These are phyloP conservation scores for Mortierella sp. DNA, from an alignment of 371 early-diverging fungal genomes.

Conservation along the genomic window DNA sequence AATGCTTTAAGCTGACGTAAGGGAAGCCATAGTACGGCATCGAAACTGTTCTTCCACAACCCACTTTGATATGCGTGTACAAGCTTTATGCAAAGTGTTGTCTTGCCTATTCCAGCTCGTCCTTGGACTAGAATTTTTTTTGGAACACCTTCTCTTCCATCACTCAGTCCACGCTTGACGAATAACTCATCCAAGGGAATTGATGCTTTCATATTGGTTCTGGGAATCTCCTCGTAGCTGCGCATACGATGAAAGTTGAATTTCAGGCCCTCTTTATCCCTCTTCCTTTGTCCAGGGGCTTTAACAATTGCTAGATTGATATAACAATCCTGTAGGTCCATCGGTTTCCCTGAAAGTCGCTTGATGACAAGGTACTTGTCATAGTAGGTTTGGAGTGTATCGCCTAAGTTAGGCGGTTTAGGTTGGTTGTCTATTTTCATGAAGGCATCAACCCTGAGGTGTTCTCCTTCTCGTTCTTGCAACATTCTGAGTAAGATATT, in stretches of 20 bases:
- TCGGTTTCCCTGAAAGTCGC: too few relatives aligned
- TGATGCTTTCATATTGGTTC: too few relatives aligned
- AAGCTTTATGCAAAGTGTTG: slow-evolving; percentile 17
- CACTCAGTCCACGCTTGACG: slow-evolving; percentile 15
- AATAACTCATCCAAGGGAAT: slow-evolving; percentile 15
- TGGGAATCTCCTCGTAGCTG: slow-evolving; percentile 6
- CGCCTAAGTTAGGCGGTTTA: too few relatives aligned
- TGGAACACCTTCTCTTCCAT: slow-evolving; percentile 12
- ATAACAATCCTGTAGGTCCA: slow-evolving; percentile 19
- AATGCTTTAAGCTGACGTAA: slow-evolving; percentile 17
- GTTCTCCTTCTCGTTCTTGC: too few relatives aligned
- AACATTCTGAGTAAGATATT: slow-evolving; percentile 8
- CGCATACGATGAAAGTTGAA: slow-evolving; percentile 24
- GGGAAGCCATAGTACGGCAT: slow-evolving; percentile 26
- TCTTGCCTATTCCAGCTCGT: slow-evolving; percentile 8
- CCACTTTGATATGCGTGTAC: slow-evolving; percentile 14
- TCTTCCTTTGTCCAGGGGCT: slow-evolving; percentile 12
- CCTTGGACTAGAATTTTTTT: slow-evolving; percentile 19
- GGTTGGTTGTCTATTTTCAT: neutral
- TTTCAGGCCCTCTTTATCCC: slow-evolving; percentile 16
- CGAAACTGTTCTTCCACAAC: slow-evolving; percentile 25
- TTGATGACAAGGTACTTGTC: too few relatives aligned
- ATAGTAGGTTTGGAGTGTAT: too few relatives aligned
- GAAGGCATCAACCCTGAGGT: too few relatives aligned
- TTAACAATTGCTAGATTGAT: slow-evolving; percentile 29